These are phyloP conservation scores for Dysphania ambrosioides DNA, from an alignment of 148 eudicot genomes.

Conservation along the genomic window DNA sequence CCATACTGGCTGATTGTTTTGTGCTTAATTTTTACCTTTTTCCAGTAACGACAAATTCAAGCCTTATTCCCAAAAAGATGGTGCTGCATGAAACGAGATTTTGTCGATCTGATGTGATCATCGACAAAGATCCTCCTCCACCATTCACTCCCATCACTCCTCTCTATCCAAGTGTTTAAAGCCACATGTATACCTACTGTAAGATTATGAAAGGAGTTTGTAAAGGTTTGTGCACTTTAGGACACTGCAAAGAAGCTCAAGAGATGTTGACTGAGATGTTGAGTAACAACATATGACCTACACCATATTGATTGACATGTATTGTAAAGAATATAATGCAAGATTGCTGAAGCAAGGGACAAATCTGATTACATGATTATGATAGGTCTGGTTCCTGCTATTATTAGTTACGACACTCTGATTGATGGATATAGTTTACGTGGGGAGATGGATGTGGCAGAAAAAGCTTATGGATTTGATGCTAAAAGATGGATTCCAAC, in stretches of 20 bases:
- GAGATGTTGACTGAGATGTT: constrained; percentile 4
- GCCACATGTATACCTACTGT: too few species aligned
- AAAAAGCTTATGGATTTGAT: constrained; percentile 10
- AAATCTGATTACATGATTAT: background rate
- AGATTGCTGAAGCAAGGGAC: background rate
- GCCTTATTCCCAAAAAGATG: too few species aligned
- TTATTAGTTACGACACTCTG: constrained; percentile 8
- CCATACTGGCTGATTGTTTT: too few species aligned
- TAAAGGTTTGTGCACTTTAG: constrained; percentile 13
- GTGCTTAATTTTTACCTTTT: too few species aligned
- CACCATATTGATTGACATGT: constrained; percentile 16
- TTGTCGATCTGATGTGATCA: too few species aligned
- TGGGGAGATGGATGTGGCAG: constrained; percentile 2
- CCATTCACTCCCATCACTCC: too few species aligned
- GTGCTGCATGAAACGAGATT: too few species aligned
- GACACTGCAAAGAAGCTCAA: constrained; percentile 13
- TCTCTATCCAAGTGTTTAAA: too few species aligned
- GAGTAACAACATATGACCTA: constrained; percentile 3
- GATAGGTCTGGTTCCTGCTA: background rate
- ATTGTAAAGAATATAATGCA: constrained; percentile 24
- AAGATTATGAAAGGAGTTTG: too few species aligned
- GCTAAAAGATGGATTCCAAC: background rate
- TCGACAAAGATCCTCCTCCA: too few species aligned
- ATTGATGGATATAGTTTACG: constrained; percentile 19
- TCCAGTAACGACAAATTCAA: too few species aligned